Conservation (phyloP, 1,284 basidiomycete genomes). For the Sanghuangporus baumii region DNA sequence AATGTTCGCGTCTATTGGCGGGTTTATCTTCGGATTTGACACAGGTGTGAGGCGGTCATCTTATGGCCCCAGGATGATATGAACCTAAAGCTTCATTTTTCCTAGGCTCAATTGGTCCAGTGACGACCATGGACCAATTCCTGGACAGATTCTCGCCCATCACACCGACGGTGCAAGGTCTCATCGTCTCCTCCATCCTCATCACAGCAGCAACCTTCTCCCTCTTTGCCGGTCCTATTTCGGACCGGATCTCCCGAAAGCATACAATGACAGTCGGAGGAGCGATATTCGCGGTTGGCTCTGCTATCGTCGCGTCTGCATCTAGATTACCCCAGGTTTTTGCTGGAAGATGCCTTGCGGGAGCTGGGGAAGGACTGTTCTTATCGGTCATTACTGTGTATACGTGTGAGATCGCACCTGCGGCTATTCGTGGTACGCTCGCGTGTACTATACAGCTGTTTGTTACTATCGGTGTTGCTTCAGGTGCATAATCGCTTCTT, state of each 20-base stretch:
- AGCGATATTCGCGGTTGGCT: slow-evolving; percentile 36
- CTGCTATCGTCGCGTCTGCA: slow-evolving; percentile 30
- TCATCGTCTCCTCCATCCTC: slow-evolving; percentile 40
- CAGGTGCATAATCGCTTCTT: slow-evolving; percentile 22
- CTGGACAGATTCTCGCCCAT: slow-evolving; percentile 29
- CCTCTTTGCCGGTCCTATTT: slow-evolving; percentile 38
- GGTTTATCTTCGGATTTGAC: slow-evolving; percentile 36
- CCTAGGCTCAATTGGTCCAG: slow-evolving; percentile 38
- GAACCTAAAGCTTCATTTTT: not conserved
- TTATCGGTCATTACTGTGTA: slow-evolving; percentile 43
- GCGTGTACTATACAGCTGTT: slow-evolving; percentile 40
- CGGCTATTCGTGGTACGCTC: slow-evolving; percentile 36
- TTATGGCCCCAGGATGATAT: not conserved
- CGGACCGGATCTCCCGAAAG: slow-evolving; percentile 44
- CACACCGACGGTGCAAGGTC: slow-evolving; percentile 35
- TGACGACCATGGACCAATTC: slow-evolving; percentile 43
- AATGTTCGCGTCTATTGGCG: slow-evolving; percentile 31
- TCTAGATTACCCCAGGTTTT: slow-evolving; percentile 33
- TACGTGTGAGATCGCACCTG: slow-evolving; percentile 39
- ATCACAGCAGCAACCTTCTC: slow-evolving; percentile 42
- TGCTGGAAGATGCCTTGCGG: slow-evolving; percentile 42
- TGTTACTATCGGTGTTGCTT: slow-evolving; percentile 39
- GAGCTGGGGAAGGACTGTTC: slow-evolving; percentile 44
- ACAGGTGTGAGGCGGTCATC: slow-evolving; percentile 25
- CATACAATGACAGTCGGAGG: slow-evolving; percentile 39